Conservation (phyloP, 2,329 filamentous ascomycete species). For the Botrytis fabae region DNA sequence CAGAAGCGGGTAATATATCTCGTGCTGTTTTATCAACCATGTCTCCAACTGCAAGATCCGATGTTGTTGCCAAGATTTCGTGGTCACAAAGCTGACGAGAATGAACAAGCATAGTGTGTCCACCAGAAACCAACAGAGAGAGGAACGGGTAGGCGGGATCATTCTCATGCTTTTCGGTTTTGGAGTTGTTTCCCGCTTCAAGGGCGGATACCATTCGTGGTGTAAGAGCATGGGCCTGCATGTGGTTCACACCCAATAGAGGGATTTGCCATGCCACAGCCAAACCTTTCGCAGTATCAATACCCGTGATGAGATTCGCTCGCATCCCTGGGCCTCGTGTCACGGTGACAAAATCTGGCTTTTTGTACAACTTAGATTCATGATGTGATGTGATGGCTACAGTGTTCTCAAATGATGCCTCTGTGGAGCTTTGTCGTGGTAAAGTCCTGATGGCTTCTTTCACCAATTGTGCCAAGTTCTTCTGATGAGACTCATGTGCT, state of each 20-base stretch:
- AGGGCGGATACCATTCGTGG: slow-evolving; percentile 73
- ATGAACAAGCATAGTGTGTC: slow-evolving; percentile 83
- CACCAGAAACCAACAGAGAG: slow-evolving; percentile 85
- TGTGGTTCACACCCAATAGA: slow-evolving; percentile 86
- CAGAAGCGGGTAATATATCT: slow-evolving; percentile 63
- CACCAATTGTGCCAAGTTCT: slow-evolving; percentile 67
- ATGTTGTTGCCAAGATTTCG: slow-evolving; percentile 67
- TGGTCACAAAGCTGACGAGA: slow-evolving; percentile 70
- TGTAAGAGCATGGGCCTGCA: slow-evolving; percentile 95
- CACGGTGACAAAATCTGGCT: slow-evolving; percentile 82
- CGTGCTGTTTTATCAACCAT: slow-evolving; percentile 86
- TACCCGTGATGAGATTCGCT: slow-evolving; percentile 71
- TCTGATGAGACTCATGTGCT: slow-evolving; percentile 74
- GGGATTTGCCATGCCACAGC: slow-evolving; percentile 81
- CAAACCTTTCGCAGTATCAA: slow-evolving; percentile 85
- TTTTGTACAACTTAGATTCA: slow-evolving; percentile 42
- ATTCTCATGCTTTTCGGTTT: not conserved
- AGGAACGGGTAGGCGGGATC: slow-evolving; percentile 76
- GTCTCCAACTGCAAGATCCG: slow-evolving; percentile 87
- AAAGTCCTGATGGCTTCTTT: slow-evolving; percentile 60
- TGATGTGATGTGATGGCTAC: slow-evolving; percentile 25
- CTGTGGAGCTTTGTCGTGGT: slow-evolving; percentile 29
- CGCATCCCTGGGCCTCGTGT: slow-evolving; percentile 91
- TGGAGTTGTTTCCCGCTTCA: not conserved
- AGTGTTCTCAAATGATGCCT: slow-evolving; percentile 29